Evolutionary conservation across 352 stramenopile genomes (phyloP).

Genomic region (Hyaloperonospora arabidopsidis): DNA sequence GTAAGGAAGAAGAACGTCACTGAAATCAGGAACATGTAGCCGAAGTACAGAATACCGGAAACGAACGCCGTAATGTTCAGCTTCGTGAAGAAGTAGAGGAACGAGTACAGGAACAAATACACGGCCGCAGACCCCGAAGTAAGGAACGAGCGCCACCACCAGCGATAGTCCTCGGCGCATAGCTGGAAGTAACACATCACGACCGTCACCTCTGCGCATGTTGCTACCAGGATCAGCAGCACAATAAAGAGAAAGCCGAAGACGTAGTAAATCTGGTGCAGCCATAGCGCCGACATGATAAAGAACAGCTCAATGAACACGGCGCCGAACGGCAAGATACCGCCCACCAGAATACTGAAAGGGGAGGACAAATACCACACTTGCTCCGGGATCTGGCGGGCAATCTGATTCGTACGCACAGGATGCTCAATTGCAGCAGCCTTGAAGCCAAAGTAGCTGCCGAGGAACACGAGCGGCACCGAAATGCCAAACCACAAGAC

Average conservation of each 20-base stretch:
- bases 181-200: conserved; percentile 99
- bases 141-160: conserved; percentile 96
- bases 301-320: conserved; percentile 99
- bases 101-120: conserved; percentile 98
- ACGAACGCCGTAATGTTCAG: conserved; percentile 94
- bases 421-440: conserved; percentile 81
- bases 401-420: conserved; percentile 87
- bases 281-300: conserved; percentile 99
- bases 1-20: conserved; percentile 96
- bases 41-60: conserved; percentile 96
- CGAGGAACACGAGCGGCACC: conserved; percentile 97
- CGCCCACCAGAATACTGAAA: conserved; percentile 93
- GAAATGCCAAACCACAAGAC: conserved; percentile 97
- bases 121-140: conserved; percentile 92
- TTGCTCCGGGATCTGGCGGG: conserved; percentile 88
- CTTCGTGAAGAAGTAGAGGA: conserved; percentile 98
- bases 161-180: conserved; percentile 98
- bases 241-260: conserved; percentile 99
- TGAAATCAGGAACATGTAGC: conserved; percentile 98
- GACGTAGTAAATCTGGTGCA: conserved; percentile 99
- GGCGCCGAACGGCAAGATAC: conserved; percentile 97
- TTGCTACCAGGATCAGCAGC: conserved; percentile 95
- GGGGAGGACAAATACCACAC: conserved; percentile 93
- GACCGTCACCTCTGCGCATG: conserved; percentile 97
- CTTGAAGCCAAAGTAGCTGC: conserved; percentile 95